A percentile compares a stretch with the other conserved stretches of the same genome.
Conservation (phyloP, 176 grass and related monocot species). For the Zizania latifolia region DNA sequence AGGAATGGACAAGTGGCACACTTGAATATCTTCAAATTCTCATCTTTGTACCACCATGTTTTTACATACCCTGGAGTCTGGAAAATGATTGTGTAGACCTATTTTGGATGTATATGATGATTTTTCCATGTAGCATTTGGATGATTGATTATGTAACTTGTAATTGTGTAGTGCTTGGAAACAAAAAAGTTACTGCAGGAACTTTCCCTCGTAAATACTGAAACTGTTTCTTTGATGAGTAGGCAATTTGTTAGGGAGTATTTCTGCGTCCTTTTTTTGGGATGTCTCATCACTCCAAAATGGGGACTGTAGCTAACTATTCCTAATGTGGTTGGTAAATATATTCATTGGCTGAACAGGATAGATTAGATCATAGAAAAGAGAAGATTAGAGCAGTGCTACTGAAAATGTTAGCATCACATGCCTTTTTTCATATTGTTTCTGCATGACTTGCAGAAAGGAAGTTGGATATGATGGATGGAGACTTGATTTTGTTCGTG, state of each 20-base stretch:
- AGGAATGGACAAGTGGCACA: background rate
- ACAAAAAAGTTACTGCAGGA: background rate
- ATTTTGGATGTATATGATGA: background rate
- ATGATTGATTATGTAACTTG: background rate
- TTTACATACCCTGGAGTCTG: background rate
- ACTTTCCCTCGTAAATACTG: background rate
- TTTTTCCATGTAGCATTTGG: background rate
- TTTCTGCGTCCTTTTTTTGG: background rate
- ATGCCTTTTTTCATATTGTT: slow-evolving; percentile 8
- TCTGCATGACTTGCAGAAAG: slow-evolving; percentile 49
- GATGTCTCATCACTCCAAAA: background rate
- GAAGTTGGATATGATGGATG: slow-evolving; percentile 98
- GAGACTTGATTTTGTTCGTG: slow-evolving; percentile 96
- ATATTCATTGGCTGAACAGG: too few species aligned
- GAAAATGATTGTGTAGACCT: background rate
- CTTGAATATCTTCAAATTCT: background rate
- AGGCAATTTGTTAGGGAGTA: background rate
- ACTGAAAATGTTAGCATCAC: background rate
- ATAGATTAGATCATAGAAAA: background rate
- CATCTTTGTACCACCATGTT: background rate
- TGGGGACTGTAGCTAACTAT: background rate
- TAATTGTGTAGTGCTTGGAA: background rate
- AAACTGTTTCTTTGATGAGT: background rate
- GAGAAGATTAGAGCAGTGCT: background rate
- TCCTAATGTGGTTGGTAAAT: background rate